These are phyloP conservation scores for Celoporthe dispersa DNA, from an alignment of 2,329 filamentous ascomycete species.

Conservation along the genomic window DNA sequence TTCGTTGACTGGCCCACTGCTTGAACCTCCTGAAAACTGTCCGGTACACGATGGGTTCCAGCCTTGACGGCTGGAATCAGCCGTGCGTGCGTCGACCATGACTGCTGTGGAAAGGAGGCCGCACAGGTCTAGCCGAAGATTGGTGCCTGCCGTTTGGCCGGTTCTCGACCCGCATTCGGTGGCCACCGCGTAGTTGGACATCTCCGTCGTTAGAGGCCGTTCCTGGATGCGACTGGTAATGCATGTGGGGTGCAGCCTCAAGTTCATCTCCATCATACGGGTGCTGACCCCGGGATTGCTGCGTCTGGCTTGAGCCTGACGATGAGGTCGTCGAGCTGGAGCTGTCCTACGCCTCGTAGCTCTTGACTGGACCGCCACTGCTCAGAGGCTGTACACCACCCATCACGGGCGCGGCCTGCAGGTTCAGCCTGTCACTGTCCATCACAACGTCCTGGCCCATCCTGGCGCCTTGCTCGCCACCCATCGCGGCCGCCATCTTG, in stretches of 20 bases:
- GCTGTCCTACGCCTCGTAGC: conserved; percentile 53
- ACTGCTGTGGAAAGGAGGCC: neutral
- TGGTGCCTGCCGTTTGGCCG: neutral
- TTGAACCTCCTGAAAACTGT: neutral
- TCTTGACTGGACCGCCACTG: conserved; percentile 60
- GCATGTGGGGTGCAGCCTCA: neutral
- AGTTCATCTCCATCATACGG: neutral
- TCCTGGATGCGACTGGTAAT: neutral
- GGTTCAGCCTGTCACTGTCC: conserved; percentile 58
- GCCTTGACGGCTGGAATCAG: neutral
- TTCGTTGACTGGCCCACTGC: neutral
- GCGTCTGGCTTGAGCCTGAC: neutral
- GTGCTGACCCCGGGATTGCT: neutral
- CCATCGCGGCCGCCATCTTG: conserved; percentile 54
- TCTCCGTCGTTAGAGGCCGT: neutral
- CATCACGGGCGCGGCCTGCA: conserved; percentile 51
- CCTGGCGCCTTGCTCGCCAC: conserved; percentile 55
- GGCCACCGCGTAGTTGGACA: neutral
- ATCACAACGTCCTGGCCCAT: conserved; percentile 51
- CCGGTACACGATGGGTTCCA: neutral
- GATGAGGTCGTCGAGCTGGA: neutral
- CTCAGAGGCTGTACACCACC: conserved; percentile 59
- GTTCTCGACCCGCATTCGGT: neutral
- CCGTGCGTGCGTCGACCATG: neutral
- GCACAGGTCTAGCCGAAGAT: neutral